Percentiles rank a stretch among this genome's conserved stretches.
Evolutionary conservation across 139 green algal species (phyloP).

Genomic region (Cymbomonas tetramitiformis): DNA sequence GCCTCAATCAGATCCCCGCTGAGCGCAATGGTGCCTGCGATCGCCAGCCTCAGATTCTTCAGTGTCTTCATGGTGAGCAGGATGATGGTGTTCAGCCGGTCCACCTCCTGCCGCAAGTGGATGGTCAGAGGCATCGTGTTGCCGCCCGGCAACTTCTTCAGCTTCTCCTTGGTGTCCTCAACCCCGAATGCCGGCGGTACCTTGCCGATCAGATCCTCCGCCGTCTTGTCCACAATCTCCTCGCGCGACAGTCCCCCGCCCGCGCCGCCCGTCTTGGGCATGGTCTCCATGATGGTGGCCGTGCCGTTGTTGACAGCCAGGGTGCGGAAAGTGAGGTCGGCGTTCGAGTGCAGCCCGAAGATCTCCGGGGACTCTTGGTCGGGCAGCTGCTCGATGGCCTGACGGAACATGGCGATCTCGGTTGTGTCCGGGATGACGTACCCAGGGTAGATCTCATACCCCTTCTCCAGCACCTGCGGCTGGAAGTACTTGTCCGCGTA

Average conservation of each 20-base stretch:
- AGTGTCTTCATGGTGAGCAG: slow-evolving; percentile 43
- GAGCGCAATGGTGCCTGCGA: slow-evolving; percentile 76
- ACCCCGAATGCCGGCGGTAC: slow-evolving; percentile 62
- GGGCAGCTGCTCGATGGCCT: slow-evolving; percentile 65
- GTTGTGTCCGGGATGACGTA: slow-evolving; percentile 57
- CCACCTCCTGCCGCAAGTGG: slow-evolving; percentile 79
- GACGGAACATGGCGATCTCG: slow-evolving; percentile 64
- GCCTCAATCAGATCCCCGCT: slow-evolving; percentile 54
- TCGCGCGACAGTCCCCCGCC: slow-evolving; percentile 54
- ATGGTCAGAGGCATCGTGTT: slow-evolving; percentile 66
- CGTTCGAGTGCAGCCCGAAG: slow-evolving; percentile 85
- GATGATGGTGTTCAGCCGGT: slow-evolving; percentile 72
- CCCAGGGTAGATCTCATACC: slow-evolving; percentile 41
- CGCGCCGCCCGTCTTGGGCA: slow-evolving; percentile 57
- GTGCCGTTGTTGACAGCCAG: slow-evolving; percentile 49
- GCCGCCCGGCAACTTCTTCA: slow-evolving; percentile 64
- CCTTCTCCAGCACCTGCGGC: slow-evolving; percentile 19
- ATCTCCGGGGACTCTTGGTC: slow-evolving; percentile 68
- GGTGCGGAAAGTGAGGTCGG: slow-evolving; percentile 80
- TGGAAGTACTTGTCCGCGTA: slow-evolving; percentile 68
- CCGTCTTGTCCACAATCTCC: slow-evolving; percentile 78
- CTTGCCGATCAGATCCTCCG: slow-evolving; percentile 76
- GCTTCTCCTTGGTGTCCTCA: slow-evolving; percentile 68
- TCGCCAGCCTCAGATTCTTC: slow-evolving; percentile 68
- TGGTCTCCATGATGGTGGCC: slow-evolving; percentile 68